Conservation (phyloP, 2,329 filamentous ascomycete genomes). For the Cladosporium sp. region DNA sequence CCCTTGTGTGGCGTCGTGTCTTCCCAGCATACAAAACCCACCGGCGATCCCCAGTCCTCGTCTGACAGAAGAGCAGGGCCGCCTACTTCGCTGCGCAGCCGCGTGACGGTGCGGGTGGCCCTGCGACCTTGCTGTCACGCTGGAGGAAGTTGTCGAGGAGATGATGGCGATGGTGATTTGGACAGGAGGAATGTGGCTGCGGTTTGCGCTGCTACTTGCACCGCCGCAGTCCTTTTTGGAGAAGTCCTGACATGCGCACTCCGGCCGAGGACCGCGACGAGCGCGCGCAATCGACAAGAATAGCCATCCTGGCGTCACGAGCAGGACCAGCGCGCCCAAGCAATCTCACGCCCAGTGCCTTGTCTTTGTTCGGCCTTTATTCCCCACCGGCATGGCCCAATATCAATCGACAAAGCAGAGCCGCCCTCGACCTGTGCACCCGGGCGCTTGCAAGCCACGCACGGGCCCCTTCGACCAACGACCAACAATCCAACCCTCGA, state of each 20-base stretch:
- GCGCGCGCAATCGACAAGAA: slow-evolving; percentile 7
- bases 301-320: slow-evolving; percentile 4
- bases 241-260: slow-evolving; percentile 12
- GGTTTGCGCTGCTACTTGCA: neutral
- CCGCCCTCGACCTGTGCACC: slow-evolving; percentile 10
- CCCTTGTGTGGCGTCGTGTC: slow-evolving; percentile 7
- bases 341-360: neutral
- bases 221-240: slow-evolving; percentile 5
- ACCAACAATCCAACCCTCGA: slow-evolving; percentile 9
- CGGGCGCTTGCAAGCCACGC: slow-evolving; percentile 11
- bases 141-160: slow-evolving; percentile 12
- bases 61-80: neutral
- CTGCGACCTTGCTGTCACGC: slow-evolving; percentile 8
- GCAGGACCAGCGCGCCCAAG: neutral
- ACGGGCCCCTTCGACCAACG: slow-evolving; percentile 6
- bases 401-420: slow-evolving; percentile 28
- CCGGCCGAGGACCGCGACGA: neutral
- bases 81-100: slow-evolving; percentile 5
- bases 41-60: slow-evolving; percentile 12
- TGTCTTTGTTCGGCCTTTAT: slow-evolving; percentile 16
- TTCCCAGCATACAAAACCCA: slow-evolving; percentile 4
- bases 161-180: slow-evolving; percentile 2
- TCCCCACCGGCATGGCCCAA: slow-evolving; percentile 2
- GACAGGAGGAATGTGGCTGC: slow-evolving; percentile 7
- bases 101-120: slow-evolving; percentile 9